A percentile compares a stretch with the other conserved stretches of the same genome.
phyloP scores from a whole-genome alignment of 2,329 filamentous ascomycete genomes.

The Botrytis hyacinthi region DNA sequence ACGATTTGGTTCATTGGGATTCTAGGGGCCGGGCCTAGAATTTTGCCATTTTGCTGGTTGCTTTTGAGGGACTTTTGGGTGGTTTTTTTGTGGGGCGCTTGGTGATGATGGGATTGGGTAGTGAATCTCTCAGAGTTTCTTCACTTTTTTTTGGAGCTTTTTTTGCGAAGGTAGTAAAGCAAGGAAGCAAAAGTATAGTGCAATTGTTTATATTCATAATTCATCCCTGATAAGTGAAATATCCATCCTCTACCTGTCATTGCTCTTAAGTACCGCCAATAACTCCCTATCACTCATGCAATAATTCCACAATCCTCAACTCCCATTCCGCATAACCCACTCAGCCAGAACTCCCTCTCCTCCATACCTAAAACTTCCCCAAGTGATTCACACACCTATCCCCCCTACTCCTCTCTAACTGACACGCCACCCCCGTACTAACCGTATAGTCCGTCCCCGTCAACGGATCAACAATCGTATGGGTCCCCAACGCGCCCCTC shows the following conservation, averaged over 20 bases:
- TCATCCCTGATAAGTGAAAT: too few relatives aligned
- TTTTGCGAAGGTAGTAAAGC: neutral
- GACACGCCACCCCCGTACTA: neutral
- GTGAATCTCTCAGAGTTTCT: neutral
- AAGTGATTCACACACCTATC: neutral
- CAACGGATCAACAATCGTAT: constrained; percentile 10
- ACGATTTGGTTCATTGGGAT: neutral
- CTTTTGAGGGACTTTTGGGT: neutral
- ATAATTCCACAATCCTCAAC: neutral
- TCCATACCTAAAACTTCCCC: neutral
- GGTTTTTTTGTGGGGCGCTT: neutral
- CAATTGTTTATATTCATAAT: neutral
- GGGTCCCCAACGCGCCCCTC: neutral
- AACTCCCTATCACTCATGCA: neutral
- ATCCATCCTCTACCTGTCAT: neutral
- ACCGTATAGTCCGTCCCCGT: neutral
- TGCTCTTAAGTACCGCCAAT: too few relatives aligned
- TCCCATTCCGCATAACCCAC: neutral
- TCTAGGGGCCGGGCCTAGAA: neutral
- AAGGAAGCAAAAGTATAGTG: neutral
- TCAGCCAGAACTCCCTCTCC: neutral
- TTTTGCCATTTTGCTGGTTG: neutral
- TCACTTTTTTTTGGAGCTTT: neutral
- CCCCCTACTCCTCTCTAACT: neutral
- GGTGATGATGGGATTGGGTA: neutral